Conservation (phyloP, 768 basidiomycete genomes). For the Pisolithus marmoratus region DNA sequence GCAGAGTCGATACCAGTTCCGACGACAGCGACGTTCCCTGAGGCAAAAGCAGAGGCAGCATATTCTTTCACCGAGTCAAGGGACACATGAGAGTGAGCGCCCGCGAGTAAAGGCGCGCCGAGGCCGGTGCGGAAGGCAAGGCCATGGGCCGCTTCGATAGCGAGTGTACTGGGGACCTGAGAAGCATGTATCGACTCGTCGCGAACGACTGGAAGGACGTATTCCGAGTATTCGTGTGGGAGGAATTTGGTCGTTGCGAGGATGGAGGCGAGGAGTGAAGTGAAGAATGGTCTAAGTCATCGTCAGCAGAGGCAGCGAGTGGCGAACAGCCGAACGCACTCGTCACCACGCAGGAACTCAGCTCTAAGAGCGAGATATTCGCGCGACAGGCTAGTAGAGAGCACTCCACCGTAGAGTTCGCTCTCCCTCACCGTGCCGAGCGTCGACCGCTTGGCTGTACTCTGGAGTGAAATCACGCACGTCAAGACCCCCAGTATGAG, state of each 20-base stretch:
- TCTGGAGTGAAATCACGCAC: conserved; percentile 38
- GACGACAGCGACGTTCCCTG: conserved; percentile 78
- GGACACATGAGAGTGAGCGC: conserved; percentile 58
- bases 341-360: conserved; percentile 92
- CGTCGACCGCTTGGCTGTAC: conserved; percentile 79
- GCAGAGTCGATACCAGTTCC: conserved; percentile 81
- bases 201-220: conserved; percentile 63
- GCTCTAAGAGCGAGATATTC: conserved; percentile 93
- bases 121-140: conserved; percentile 94
- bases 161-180: conserved; percentile 57
- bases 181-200: conserved; percentile 62
- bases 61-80: conserved; percentile 68
- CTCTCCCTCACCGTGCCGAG: conserved; percentile 88
- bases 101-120: conserved; percentile 83
- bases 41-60: conserved; percentile 67
- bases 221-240: conserved; percentile 72
- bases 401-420: conserved; percentile 88
- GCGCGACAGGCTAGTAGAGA: conserved; percentile 77
- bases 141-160: conserved; percentile 82
- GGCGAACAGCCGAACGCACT: conserved; percentile 53
- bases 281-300: conserved; percentile 73
- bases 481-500: not conserved
- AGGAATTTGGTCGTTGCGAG: conserved; percentile 78
- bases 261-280: conserved; percentile 81
- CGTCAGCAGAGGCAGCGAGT: not conserved